Evolutionary conservation across 768 basidiomycete genomes (phyloP).

Genomic region (Termitomyces sp.): DNA sequence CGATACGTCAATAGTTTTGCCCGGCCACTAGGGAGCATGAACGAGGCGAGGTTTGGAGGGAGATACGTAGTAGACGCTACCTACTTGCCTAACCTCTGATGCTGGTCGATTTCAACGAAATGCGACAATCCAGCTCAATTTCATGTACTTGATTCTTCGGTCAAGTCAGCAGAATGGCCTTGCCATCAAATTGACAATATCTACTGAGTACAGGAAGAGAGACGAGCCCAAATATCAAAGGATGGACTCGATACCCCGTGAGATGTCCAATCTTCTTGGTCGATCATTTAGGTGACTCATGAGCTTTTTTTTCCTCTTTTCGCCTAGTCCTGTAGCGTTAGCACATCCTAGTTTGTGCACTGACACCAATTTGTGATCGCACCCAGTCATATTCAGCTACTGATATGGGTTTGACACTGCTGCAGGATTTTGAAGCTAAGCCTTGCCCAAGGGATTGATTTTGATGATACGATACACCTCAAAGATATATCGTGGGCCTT

Average conservation of each 20-base stretch:
- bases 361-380: too few species aligned
- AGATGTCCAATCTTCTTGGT: too few species aligned
- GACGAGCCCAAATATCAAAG: not conserved
- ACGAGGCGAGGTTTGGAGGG: not conserved
- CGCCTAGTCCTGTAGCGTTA: too few species aligned
- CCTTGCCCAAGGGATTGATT: slow-evolving; percentile 3
- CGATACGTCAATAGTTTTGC: not conserved
- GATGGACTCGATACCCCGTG: not conserved
- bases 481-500: slow-evolving; percentile 5
- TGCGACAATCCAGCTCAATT: not conserved
- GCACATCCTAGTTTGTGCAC: too few species aligned
- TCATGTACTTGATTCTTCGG: not conserved
- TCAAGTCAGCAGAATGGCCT: slow-evolving; percentile 3
- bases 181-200: slow-evolving; percentile 8
- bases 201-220: not conserved
- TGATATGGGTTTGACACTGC: not conserved
- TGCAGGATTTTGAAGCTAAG: not conserved
- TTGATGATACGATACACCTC: slow-evolving; percentile 1
- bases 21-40: slow-evolving; percentile 5
- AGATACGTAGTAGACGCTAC: not conserved
- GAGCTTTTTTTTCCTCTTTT: too few species aligned
- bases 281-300: too few species aligned
- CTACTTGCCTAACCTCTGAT: not conserved
- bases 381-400: too few species aligned
- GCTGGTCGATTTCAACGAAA: not conserved